phyloP scores from a whole-genome alignment of 176 grass and related monocot species.

The Avena atlantica region DNA sequence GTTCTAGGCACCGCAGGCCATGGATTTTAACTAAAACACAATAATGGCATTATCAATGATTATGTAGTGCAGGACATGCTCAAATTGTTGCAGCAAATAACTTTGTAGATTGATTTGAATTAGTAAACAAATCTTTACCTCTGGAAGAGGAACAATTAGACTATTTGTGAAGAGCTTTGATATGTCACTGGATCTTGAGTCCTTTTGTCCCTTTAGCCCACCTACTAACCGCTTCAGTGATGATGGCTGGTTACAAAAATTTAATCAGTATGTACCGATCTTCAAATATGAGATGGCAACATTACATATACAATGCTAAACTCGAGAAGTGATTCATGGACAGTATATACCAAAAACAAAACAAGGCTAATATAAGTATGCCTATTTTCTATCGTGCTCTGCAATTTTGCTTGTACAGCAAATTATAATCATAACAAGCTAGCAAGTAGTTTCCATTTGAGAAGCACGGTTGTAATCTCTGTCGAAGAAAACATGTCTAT shows the following conservation, averaged over 20 bases:
- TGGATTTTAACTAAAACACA: background rate
- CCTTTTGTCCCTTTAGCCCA: slow-evolving; percentile 60
- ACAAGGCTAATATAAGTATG: background rate
- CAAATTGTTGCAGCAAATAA: background rate
- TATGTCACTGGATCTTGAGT: slow-evolving; percentile 63
- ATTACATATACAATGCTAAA: slow-evolving; percentile 7
- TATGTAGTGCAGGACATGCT: background rate
- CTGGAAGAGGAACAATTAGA: slow-evolving; percentile 74
- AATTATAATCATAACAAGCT: slow-evolving; percentile 16
- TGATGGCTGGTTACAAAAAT: slow-evolving; percentile 66
- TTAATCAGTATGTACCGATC: slow-evolving; percentile 17
- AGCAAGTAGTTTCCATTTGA: slow-evolving; percentile 13
- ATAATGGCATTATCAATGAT: slow-evolving; percentile 8
- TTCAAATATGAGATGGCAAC: slow-evolving; percentile 21
- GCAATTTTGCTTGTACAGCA: slow-evolving; percentile 14
- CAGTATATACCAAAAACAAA: slow-evolving; percentile 26
- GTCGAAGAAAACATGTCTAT: slow-evolving; percentile 3
- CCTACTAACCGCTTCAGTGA: slow-evolving; percentile 73
- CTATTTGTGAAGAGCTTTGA: slow-evolving; percentile 78
- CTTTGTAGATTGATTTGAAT: slow-evolving; percentile 22
- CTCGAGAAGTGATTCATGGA: background rate
- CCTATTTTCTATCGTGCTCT: background rate
- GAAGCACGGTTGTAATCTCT: background rate
- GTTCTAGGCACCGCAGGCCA: slow-evolving; percentile 14
- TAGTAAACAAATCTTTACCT: slow-evolving; percentile 56